These are phyloP conservation scores for Vigna mungo DNA, from an alignment of 306 rosid species.

Conservation along the genomic window DNA sequence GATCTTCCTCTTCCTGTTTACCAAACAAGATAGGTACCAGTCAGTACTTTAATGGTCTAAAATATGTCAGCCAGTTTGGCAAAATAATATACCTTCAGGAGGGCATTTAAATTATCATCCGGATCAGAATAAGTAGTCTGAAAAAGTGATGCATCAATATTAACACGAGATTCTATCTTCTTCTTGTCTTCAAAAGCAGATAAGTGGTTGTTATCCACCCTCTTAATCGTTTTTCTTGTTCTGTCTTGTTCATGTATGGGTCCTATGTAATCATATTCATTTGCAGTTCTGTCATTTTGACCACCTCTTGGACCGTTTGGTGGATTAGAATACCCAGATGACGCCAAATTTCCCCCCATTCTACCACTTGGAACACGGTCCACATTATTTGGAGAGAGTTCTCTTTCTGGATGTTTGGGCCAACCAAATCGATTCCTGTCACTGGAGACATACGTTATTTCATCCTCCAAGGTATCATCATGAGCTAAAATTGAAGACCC, in stretches of 20 bases:
- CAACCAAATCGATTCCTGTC: slow-evolving; percentile 78
- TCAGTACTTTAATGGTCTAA: slow-evolving; percentile 36
- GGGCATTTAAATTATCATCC: slow-evolving; percentile 72
- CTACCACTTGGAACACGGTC: slow-evolving; percentile 73
- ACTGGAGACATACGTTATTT: slow-evolving; percentile 52
- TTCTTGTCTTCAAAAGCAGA: slow-evolving; percentile 56
- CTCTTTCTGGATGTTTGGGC: slow-evolving; percentile 75
- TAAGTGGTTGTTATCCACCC: slow-evolving; percentile 50
- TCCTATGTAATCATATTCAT: slow-evolving; percentile 57
- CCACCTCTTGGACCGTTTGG: slow-evolving; percentile 58
- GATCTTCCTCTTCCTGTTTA: slow-evolving; percentile 88
- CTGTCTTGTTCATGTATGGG: slow-evolving; percentile 60
- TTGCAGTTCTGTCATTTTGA: slow-evolving; percentile 59
- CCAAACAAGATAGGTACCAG: slow-evolving; percentile 37
- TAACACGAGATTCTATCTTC: slow-evolving; percentile 54
- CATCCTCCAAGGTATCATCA: slow-evolving; percentile 60
- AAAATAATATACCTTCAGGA: slow-evolving; percentile 67
- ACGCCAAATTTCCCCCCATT: slow-evolving; percentile 59
- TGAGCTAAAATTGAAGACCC: slow-evolving; percentile 53
- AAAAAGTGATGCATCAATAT: slow-evolving; percentile 50
- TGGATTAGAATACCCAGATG: slow-evolving; percentile 58
- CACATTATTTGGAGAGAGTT: slow-evolving; percentile 60
- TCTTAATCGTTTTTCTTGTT: slow-evolving; percentile 52
- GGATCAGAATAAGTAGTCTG: slow-evolving; percentile 53
- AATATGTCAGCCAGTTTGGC: neutral